Percentiles rank a stretch among this genome's conserved stretches.
Conservation (phyloP, 257 asterid species). For the Primulina huaijiensis region DNA sequence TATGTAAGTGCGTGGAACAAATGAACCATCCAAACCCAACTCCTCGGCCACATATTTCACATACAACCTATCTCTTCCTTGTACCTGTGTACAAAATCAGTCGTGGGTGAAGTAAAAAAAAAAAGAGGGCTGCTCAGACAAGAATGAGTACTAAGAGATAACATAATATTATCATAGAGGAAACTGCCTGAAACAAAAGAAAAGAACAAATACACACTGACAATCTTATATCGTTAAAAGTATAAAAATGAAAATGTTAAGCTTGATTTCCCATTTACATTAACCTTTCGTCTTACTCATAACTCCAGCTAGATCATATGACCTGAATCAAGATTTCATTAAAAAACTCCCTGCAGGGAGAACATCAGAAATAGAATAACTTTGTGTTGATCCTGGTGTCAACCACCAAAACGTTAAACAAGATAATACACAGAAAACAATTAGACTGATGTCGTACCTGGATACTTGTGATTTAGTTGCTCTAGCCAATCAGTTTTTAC, state of each 20-base stretch:
- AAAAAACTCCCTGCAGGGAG: not conserved
- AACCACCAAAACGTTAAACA: conserved; percentile 3
- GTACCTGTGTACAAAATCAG: conserved; percentile 53
- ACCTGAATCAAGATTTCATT: conserved; percentile 3
- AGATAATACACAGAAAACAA: conserved; percentile 4
- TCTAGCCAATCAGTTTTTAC: conserved; percentile 98
- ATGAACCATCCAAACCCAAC: conserved; percentile 89
- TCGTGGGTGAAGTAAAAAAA: conserved; percentile 21
- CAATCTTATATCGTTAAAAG: not conserved
- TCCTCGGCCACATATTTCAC: conserved; percentile 73
- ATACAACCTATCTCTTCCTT: conserved; percentile 84
- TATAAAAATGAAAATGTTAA: conserved; percentile 2
- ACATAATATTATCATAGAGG: conserved; percentile 7
- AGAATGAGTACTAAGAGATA: conserved; percentile 11
- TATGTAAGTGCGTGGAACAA: conserved; percentile 85
- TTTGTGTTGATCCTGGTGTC: not conserved
- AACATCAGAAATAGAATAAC: conserved; percentile 1
- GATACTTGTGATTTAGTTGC: conserved; percentile 86
- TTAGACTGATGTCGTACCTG: conserved; percentile 55
- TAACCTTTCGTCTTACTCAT: not conserved
- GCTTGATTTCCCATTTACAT: not conserved
- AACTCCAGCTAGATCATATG: conserved; percentile 20
- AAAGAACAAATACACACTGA: conserved; percentile 11
- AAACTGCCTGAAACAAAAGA: conserved; percentile 4
- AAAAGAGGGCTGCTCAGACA: conserved; percentile 22